phyloP scores from a whole-genome alignment of 495 filamentous ascomycete genomes.

The Cairneyella variabilis region DNA sequence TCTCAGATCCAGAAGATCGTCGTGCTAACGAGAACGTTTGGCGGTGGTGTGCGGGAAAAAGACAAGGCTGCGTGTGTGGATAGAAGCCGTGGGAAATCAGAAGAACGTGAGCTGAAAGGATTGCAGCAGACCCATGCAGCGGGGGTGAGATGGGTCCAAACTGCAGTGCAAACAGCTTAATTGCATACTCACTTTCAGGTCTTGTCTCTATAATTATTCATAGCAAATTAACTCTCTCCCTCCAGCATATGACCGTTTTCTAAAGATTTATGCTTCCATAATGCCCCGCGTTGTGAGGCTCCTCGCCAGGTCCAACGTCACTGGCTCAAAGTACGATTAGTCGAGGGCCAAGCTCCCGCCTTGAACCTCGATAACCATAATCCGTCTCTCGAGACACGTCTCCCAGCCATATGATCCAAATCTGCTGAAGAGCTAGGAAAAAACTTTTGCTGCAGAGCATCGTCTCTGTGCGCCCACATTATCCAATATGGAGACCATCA shows the following conservation, averaged over 20 bases:
- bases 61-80: conserved; percentile 12
- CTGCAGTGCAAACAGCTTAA: not conserved
- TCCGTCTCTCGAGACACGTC: not conserved
- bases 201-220: too few species aligned
- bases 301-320: conserved; percentile 13
- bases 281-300: conserved; percentile 18
- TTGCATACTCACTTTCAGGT: too few species aligned
- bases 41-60: conserved; percentile 2
- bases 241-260: too few species aligned
- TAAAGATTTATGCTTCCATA: too few species aligned
- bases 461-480: conserved; percentile 4
- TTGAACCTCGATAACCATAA: conserved; percentile 5
- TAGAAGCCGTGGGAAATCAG: too few species aligned
- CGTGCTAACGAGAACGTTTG: conserved; percentile 5
- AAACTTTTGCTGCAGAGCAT: conserved; percentile 5
- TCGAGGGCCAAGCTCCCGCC: not conserved
- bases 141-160: not conserved
- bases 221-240: too few species aligned
- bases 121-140: not conserved
- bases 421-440: not conserved
- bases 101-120: conserved; percentile 2
- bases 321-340: conserved; percentile 6
- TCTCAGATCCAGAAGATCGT: too few species aligned
- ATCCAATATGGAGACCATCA: conserved; percentile 76
- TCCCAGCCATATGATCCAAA: not conserved